Base-by-base conservation (phyloP, 2,329 filamentous ascomycete genomes). In the Alternaria postmessia region DNA sequence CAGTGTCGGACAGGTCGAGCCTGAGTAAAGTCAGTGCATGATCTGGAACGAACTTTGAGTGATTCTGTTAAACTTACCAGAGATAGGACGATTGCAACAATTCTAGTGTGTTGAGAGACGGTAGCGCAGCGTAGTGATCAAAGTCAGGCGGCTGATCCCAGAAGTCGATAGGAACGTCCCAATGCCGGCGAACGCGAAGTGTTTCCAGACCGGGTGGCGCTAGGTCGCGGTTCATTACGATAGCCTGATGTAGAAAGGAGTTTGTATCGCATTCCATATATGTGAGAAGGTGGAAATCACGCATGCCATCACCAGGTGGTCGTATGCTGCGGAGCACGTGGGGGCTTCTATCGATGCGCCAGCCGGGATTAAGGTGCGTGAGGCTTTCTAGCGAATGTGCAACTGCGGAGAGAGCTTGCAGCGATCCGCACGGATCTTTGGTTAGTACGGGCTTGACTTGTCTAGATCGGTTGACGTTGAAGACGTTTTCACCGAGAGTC, bases 401-500 rank as follows among this genome's bases (percentile, higher is more conserved):
- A 6, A 76, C 74, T 7, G 59, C 60, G 3, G 55, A 49, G 4
- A 78, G 57, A 34, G 76, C 75, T 12, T 67, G 60, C 12, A 77
- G 32, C 5, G 75, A 58, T 2, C 53, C 68, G 8, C 41, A 18
- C 1, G 70, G 62, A 4, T 63, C 38, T 12, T 54, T 64, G 3
- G 70, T 65, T 2, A 77, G 54, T 8, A 58, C 51, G 0, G 73
- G 69, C 6, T 61, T 51, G 4, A 62, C 12, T n/a, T 54, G 34
- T 9, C 61, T 53, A 14, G 59, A 58, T 2, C 57, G 51, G 26
- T 64, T 66, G 20, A 67, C 60, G 28, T 76, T 75, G 61, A 66
- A 71, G 1, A 74, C 66, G 24, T 77, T 77, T 54, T 79, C 77
- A 20, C 76, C 75, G 6, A 79, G 64, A 0, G 72, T 75, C 18